These are phyloP conservation scores for Colletotrichum sp. DNA, from an alignment of 2,329 filamentous ascomycete genomes.

Conservation along the genomic window DNA sequence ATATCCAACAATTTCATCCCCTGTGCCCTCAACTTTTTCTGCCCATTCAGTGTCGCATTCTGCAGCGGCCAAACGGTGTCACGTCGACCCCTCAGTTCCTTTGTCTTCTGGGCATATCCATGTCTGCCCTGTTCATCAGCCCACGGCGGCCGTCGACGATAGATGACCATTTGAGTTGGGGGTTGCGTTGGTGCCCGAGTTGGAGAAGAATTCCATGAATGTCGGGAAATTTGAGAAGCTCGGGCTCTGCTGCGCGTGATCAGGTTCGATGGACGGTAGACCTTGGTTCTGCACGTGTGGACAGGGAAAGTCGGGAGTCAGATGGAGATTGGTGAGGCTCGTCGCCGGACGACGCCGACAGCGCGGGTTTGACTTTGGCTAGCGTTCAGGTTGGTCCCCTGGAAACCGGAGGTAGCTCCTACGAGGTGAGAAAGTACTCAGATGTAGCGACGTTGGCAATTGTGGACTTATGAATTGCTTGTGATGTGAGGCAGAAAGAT, in stretches of 20 bases:
- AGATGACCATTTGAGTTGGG: background rate
- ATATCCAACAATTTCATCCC: constrained; percentile 4
- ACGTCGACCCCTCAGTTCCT: background rate
- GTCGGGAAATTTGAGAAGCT: constrained; percentile 3
- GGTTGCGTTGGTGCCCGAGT: constrained; percentile 15
- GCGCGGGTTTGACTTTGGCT: background rate
- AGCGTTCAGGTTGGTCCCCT: background rate
- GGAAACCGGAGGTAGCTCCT: background rate
- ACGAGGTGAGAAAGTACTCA: background rate
- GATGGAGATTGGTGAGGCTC: background rate
- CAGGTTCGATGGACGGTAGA: background rate
- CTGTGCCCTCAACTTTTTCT: background rate
- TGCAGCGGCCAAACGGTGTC: background rate
- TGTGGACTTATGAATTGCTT: background rate
- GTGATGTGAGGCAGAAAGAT: background rate
- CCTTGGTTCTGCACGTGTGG: constrained; percentile 1
- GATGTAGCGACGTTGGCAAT: background rate
- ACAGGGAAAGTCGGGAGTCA: background rate
- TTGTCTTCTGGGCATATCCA: background rate
- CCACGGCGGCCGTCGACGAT: constrained; percentile 1
- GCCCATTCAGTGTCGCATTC: background rate
- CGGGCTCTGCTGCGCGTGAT: background rate
- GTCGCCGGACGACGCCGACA: background rate
- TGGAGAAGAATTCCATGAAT: background rate
- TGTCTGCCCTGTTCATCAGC: background rate